These are phyloP conservation scores for Vitis riparia DNA, from an alignment of 164 flowering plant species.

Conservation along the genomic window DNA sequence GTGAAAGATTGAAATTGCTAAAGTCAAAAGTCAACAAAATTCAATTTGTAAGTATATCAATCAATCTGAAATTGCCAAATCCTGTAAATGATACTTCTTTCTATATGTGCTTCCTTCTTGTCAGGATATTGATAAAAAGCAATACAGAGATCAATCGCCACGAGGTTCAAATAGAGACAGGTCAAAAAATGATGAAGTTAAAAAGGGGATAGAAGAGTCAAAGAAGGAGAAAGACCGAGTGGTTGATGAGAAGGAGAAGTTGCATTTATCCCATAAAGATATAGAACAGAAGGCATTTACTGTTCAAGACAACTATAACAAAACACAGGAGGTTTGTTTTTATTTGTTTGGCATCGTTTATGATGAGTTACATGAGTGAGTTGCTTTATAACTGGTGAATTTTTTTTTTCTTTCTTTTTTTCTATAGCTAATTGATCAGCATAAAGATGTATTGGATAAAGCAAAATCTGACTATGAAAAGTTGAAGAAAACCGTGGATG, in stretches of 20 bases:
- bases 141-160: constrained; percentile 84
- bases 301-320: constrained; percentile 79
- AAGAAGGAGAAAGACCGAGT: constrained; percentile 77
- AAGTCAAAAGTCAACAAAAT: constrained; percentile 72
- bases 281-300: constrained; percentile 77
- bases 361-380: background rate
- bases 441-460: constrained; percentile 67
- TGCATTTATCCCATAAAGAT: constrained; percentile 57
- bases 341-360: background rate
- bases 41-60: constrained; percentile 70
- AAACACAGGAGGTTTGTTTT: constrained; percentile 61
- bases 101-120: constrained; percentile 9
- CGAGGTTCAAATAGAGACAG: constrained; percentile 83
- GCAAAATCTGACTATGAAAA: constrained; percentile 73
- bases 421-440: constrained; percentile 69
- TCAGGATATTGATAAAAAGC: constrained; percentile 84
- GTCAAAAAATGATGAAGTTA: constrained; percentile 73
- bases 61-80: background rate
- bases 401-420: constrained; percentile 1
- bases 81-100: background rate
- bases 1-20: constrained; percentile 74
- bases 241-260: constrained; percentile 56
- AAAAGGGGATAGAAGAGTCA: constrained; percentile 85
- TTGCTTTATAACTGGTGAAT: background rate
- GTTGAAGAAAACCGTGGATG: constrained; percentile 64